Base-by-base conservation (phyloP, 495 filamentous ascomycete species). In the Penicillium crystallinum region DNA sequence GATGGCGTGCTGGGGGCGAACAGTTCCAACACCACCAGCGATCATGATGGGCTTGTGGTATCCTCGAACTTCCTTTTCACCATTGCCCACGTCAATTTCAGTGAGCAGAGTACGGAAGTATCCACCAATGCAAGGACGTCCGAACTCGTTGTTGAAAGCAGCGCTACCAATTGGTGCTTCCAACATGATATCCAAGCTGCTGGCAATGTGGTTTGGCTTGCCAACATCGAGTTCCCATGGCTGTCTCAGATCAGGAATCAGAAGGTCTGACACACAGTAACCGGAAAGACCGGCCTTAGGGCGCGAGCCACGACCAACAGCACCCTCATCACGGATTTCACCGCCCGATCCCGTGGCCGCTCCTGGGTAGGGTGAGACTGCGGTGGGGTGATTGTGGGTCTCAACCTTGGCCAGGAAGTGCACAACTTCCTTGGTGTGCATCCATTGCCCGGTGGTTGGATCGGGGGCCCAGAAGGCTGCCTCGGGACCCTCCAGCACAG, bases 21-120 rank as follows among this genome's bases (percentile, higher is more conserved):
- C 91, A n/a, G 88, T 95, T 31, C 93, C 95, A 38, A 96, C 80
- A 63, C 95, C 93, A 54, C 93, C 95, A 49, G 95, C 93, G 74
- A 98, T 86, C 91, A 98, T 96, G 67, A 98, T 97, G 6, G 93
- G 93, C 72, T 98, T 98, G 75, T 97, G 92, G 60, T 95, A 98
- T 14, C 93, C 93, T 58, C 95, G 77, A 42, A 88, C 72, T 42
- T 98, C 92, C 3, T 77, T 75, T 39, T 77, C 73, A 29, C 80
- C 81, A 47, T 80, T 79, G n/a, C 73, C 76, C 15, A 79, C 68
- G 42, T 82, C 72, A 38, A 86, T 78, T 35, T 83, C 75, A 19
- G 80, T 86, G 18, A 92, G 78, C 3, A 98, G 73, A 0, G 93
- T 97, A 42, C 91, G 79, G 76, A 97, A 97, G 64, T 89, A 90